A percentile compares a stretch with the other conserved stretches of the same genome.
These are phyloP conservation scores for Avena atlantica DNA, from an alignment of 176 grass and related monocot genomes.

Conservation along the genomic window DNA sequence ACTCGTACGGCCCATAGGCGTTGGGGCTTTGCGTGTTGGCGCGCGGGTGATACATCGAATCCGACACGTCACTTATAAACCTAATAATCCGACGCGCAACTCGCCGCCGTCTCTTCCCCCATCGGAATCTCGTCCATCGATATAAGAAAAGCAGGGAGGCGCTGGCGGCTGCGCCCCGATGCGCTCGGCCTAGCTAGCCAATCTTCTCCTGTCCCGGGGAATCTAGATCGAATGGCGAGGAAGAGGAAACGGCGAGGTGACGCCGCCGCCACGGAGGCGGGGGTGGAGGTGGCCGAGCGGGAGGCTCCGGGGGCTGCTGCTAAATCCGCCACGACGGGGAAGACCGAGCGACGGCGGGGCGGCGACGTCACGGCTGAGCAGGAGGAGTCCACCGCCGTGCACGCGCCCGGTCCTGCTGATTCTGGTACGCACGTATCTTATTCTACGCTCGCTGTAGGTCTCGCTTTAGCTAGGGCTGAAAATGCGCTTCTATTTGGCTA, in stretches of 20 bases:
- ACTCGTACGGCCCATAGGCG: background rate
- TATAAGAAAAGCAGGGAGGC: background rate
- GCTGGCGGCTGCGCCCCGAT: background rate
- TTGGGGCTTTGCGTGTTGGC: conserved; percentile 16
- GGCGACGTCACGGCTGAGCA: background rate
- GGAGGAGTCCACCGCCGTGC: background rate
- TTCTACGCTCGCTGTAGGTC: background rate
- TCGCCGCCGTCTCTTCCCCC: background rate
- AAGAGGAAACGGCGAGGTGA: background rate
- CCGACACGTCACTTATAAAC: background rate
- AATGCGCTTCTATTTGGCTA: background rate
- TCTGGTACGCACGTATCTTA: conserved; percentile 18
- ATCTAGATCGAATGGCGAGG: conserved; percentile 11
- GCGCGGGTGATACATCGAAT: background rate
- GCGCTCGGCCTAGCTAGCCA: background rate
- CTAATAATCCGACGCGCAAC: background rate
- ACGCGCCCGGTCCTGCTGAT: background rate
- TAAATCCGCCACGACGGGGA: background rate
- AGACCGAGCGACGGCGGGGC: background rate
- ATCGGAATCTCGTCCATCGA: background rate
- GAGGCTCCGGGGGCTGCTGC: background rate
- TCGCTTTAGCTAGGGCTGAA: background rate
- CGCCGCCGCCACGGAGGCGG: background rate
- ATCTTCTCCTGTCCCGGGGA: background rate
- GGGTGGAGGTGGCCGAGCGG: background rate